These are phyloP conservation scores for Populus simonii DNA, from an alignment of 345 rosid species.

Conservation along the genomic window DNA sequence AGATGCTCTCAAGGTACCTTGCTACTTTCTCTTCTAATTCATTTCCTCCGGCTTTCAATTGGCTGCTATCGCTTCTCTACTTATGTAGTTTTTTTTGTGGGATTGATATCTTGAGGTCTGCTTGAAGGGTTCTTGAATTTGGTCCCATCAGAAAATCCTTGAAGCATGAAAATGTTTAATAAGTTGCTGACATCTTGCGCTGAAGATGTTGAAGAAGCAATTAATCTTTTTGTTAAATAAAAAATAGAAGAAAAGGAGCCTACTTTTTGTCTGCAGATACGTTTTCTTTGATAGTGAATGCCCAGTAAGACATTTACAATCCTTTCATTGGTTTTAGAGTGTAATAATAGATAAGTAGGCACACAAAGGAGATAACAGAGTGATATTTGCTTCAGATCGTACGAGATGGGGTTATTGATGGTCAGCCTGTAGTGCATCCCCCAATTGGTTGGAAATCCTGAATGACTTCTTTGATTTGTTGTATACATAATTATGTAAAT, in stretches of 20 bases:
- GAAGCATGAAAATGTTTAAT: background rate
- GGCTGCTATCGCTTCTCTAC: background rate
- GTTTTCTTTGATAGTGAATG: background rate
- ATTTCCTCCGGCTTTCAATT: background rate
- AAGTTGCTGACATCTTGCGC: too few relatives aligned
- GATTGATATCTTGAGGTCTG: background rate
- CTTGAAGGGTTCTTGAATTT: background rate
- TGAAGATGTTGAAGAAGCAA: background rate
- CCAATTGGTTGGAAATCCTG: background rate
- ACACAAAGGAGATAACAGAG: too few relatives aligned
- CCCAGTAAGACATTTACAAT: background rate
- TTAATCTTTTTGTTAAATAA: too few relatives aligned
- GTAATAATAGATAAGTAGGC: background rate
- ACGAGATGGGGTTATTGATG: background rate
- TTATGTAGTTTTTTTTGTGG: background rate
- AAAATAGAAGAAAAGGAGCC: background rate
- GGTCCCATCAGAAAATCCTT: background rate
- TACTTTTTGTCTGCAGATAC: background rate
- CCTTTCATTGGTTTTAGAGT: background rate
- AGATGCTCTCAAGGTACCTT: slow-evolving; percentile 49
- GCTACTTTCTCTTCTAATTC: background rate
- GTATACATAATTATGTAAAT: background rate
- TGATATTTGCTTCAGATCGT: too few relatives aligned
- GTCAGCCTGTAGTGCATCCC: background rate
- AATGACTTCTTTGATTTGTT: background rate